A percentile compares a stretch with the other conserved stretches of the same genome.
phyloP scores from a whole-genome alignment of 2,329 filamentous ascomycete genomes.

The Xylaria polymorpha region DNA sequence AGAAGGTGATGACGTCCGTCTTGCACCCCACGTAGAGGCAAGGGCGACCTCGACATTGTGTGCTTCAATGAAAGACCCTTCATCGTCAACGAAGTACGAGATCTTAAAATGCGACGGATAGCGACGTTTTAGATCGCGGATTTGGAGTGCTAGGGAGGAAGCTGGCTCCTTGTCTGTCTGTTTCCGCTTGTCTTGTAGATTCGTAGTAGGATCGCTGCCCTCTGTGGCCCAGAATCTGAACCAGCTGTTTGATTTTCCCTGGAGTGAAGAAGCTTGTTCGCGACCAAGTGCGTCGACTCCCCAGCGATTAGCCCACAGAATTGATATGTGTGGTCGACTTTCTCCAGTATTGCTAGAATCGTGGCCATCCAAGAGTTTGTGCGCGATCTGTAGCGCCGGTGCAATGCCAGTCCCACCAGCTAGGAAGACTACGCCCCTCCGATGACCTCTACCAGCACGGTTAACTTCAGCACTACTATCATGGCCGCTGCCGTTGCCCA shows the following conservation, averaged over 20 bases:
- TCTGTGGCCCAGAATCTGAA: conserved; percentile 38
- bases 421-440: conserved; percentile 78
- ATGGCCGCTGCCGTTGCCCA: conserved; percentile 43
- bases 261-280: conserved; percentile 9
- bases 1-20: background rate
- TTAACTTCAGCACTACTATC: conserved; percentile 31
- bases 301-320: conserved; percentile 84
- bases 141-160: conserved; percentile 56
- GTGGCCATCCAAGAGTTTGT: conserved; percentile 66
- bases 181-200: background rate
- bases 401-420: conserved; percentile 94
- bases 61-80: conserved; percentile 73
- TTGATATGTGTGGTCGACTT: conserved; percentile 62
- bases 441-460: conserved; percentile 53
- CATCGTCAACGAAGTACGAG: conserved; percentile 85
- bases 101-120: conserved; percentile 70
- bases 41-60: conserved; percentile 58
- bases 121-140: conserved; percentile 70
- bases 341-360: conserved; percentile 42
- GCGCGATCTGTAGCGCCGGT: conserved; percentile 83
- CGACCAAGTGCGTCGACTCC: conserved; percentile 74
- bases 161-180: conserved; percentile 15
- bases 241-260: conserved; percentile 25
- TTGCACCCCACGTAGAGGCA: conserved; percentile 27
- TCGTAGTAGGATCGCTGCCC: conserved; percentile 41